Evolutionary conservation across 768 basidiomycete species (phyloP), one percentile per base, ranked within the genome.

Genomic region (Pleurotus ostreatus): DNA sequence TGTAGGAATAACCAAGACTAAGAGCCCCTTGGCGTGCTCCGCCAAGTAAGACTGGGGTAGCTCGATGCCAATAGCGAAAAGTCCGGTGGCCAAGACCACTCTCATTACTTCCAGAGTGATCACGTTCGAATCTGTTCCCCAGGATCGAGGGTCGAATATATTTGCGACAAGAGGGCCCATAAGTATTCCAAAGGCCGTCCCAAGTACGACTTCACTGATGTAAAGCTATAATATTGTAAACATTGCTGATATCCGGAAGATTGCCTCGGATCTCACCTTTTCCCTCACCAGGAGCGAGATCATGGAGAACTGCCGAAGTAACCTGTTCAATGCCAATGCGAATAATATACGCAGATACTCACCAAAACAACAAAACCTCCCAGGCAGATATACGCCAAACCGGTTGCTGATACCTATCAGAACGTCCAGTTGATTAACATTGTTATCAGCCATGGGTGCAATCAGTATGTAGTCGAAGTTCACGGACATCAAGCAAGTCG

Each of bases 11-110:
- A 92, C 84, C 81, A 91, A 81, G 40, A 81, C 66, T 2, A 85
- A 58, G 0, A 92, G 71, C 40, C 90, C 83, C 62, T 80, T 86
- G 43, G 83, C 89, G 64, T 96, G 92, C 20, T 85, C 78, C 25
- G 77, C 76, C 78, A 98, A 84, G 74, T 98, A 98, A 1, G 85
- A 81, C 56, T 82, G 76, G 0, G 96, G 95, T 38, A 98, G 76
- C 67, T 99, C 95, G 18, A 96, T 92, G 2, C 96, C 96, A 34
- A 98, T 92, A 6, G 95, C 92, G 63, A 99, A 99, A 1, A 98
- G 82, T 23, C 93, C 92, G 1, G 90, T 88, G 3, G 88, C 95
- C 45, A 99, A 88, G 48, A 97, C 89, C 38, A 97, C 71, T 6
- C 94, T 81, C 73, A 87, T 94, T n/a, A 96, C 73, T 70, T 96